Base-by-base conservation (phyloP, 2,329 filamentous ascomycete genomes). In the Cadophora malorum region DNA sequence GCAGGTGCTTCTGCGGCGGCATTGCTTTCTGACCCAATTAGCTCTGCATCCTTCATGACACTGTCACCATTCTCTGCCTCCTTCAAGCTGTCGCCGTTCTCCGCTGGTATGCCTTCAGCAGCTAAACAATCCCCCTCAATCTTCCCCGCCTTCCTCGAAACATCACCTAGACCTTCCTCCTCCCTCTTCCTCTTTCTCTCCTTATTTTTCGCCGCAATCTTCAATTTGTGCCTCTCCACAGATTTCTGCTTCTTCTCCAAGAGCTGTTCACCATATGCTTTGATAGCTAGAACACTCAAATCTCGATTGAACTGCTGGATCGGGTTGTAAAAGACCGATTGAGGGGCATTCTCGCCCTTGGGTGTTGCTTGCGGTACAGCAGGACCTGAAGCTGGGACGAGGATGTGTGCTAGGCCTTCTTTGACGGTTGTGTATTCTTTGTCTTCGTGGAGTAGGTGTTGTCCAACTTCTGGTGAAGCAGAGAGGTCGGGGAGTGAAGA, bases 291-390 rank as follows among this genome's bases (percentile, higher is more conserved):
- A 31, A 97, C 93, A 69, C 93, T 97, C 72, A 99, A 81, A 78
- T 99, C 96, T 58, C 96, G 91, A 80, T 99, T 99, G 84, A 98
- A 99, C 78, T 99, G 96, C 78, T 99, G 96, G 65, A 99, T 97
- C 0, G 96, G 95, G 75, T 99, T 99, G 85, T 99, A 99, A 78
- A 99, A 99, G 66, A 99, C 96, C 75, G 95, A 91, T 73, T 90
- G 86, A 49, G 88, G 84, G 73, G 88, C 84, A 63, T 89, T 86
- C 68, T 85, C 82, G 75, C 88, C 86, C 66, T 83, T 77, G 69
- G 69, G 79, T 62, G 70, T 79, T 1, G 78, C 72, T 79, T 85
- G 77, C 72, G 81, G 78, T 72, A 83, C 75, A 28, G 80, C 83
- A n/a, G 82, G 80, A 14, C 81, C 81, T 35, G 81, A 80, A 41